Evolutionary conservation across 1,139 yeast genomes (phyloP), one percentile per base, ranked within the genome.

Genomic region (Yamadazyma dendronema): DNA sequence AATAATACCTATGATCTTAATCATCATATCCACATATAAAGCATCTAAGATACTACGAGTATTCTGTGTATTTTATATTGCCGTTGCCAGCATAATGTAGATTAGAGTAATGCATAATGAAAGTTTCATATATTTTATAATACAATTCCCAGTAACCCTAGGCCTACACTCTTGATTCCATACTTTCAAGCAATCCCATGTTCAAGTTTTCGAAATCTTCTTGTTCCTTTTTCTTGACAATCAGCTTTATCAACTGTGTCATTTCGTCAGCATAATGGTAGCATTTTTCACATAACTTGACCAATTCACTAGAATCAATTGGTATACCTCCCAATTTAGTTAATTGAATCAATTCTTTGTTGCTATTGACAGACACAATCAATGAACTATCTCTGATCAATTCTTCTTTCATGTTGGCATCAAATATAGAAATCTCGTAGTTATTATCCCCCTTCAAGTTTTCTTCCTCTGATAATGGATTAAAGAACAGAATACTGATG

Each of bases 311-410:
- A 0, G 95, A 89, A 50, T 88, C 92, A 47, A 92, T 79, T 2
- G 95, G 85, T 33, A 87, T 67, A 0, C 97, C 97, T 34, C 98
- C 98, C 30, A 89, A 85, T 54, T 92, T 92, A 34, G 86, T 76
- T 29, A 94, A 71, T 58, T 92, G 98, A 37, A 96, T 88, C 14
- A 92, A 67, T 53, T 92, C 98, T 49, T 94, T 74, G 58, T 90
- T 92, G 52, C 86, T 87, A 59, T 92, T 92, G 42, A 90, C 63
- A 0, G 98, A 89, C 19, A 92, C 79, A 2, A 95, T 86, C 60
- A 92, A 69, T 11, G 77, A 77, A 22, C 97, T 96, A 40, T 83
- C 85, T 42, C 94, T 71, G 17, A 89, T 62, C 16, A 73, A 59
- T 54, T 90, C 97, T 59, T 92, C 98, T 38, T 78, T 73, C 36